These are phyloP conservation scores for Clathrus columnatus DNA, from an alignment of 768 basidiomycete genomes.

Conservation along the genomic window DNA sequence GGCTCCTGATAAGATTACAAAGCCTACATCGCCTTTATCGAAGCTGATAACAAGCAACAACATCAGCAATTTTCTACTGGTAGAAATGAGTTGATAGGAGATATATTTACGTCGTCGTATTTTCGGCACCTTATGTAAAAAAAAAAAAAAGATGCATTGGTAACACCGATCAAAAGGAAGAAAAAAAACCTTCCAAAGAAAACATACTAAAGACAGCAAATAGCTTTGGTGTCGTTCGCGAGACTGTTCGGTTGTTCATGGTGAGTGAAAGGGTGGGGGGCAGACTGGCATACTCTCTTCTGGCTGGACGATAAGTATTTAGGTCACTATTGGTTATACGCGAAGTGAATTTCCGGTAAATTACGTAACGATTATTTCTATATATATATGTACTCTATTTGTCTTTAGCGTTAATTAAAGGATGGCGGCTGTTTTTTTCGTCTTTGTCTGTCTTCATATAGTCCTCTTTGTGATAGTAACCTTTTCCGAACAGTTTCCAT, in stretches of 20 bases:
- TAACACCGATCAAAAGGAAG: background rate
- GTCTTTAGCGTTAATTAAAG: background rate
- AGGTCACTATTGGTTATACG: background rate
- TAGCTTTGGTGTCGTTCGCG: background rate
- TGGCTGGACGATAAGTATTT: background rate
- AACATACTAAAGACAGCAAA: background rate
- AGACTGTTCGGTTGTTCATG: background rate
- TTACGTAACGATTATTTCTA: background rate
- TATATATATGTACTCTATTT: background rate
- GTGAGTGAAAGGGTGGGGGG: background rate
- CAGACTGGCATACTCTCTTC: background rate
- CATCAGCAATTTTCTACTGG: background rate
- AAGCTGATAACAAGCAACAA: slow-evolving; percentile 23
- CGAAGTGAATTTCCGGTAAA: background rate
- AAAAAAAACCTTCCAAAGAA: no score
- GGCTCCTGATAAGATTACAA: slow-evolving; percentile 57
- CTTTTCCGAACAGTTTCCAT: background rate
- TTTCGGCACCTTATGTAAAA: slow-evolving; percentile 5
- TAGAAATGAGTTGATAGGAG: background rate
- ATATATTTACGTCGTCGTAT: background rate
- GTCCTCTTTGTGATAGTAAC: background rate
- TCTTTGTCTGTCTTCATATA: background rate
- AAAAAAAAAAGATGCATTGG: background rate
- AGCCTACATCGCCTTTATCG: slow-evolving; percentile 62
- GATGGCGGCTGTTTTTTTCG: background rate